phyloP scores from a whole-genome alignment of 2,329 filamentous ascomycete species.

The Alternaria alternata region DNA sequence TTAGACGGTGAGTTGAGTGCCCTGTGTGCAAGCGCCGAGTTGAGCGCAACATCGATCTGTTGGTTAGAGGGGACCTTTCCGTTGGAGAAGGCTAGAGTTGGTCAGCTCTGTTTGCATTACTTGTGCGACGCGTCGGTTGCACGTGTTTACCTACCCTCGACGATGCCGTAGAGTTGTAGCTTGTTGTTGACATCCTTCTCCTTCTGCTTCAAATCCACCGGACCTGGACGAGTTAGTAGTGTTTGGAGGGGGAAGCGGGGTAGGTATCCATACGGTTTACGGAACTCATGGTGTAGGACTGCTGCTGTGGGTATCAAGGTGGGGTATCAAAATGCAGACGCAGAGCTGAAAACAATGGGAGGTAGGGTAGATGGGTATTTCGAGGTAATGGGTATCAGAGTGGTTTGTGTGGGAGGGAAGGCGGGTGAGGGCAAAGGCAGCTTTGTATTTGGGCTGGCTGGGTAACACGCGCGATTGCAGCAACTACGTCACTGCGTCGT shows the following conservation, averaged over 20 bases:
- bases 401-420: slow-evolving; percentile 12
- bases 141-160: slow-evolving; percentile 61
- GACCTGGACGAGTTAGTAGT: slow-evolving; percentile 69
- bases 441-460: slow-evolving; percentile 30
- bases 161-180: slow-evolving; percentile 93
- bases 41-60: slow-evolving; percentile 93
- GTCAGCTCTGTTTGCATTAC: slow-evolving; percentile 24
- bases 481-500: slow-evolving; percentile 23
- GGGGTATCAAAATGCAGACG: slow-evolving; percentile 43
- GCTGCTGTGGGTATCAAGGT: slow-evolving; percentile 36
- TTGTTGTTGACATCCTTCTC: slow-evolving; percentile 90
- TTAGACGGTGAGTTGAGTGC: slow-evolving; percentile 73
- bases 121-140: slow-evolving; percentile 1
- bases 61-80: slow-evolving; percentile 96
- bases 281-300: slow-evolving; percentile 35
- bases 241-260: slow-evolving; percentile 16
- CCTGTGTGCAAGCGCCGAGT: slow-evolving; percentile 80
- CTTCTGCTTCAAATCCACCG: slow-evolving; percentile 76
- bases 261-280: slow-evolving; percentile 35
- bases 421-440: slow-evolving; percentile 20
- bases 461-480: slow-evolving; percentile 24
- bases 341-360: slow-evolving; percentile 31
- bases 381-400: slow-evolving; percentile 16
- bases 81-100: slow-evolving; percentile 74
- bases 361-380: slow-evolving; percentile 16